Conservation (phyloP, 148 eudicot species). For the Rhododendron kiyosumense region DNA sequence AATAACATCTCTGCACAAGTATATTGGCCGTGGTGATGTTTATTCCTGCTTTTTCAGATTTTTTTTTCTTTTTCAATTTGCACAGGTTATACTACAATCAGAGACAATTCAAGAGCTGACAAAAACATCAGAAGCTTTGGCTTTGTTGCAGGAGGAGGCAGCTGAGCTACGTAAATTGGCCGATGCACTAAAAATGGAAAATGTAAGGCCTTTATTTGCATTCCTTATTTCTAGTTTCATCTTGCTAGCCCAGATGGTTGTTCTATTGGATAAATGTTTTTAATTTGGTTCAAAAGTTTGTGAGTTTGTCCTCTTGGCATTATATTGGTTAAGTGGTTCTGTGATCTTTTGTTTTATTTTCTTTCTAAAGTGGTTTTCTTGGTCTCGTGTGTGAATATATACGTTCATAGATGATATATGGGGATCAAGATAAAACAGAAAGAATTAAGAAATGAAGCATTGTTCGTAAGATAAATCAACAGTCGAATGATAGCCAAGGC, state of each 20-base stretch:
- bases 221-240: neutral
- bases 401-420: neutral
- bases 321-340: neutral
- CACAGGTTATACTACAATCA: slow-evolving; percentile 76
- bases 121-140: slow-evolving; percentile 75
- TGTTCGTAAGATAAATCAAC: neutral
- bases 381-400: neutral
- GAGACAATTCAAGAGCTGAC: slow-evolving; percentile 95
- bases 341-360: neutral
- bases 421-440: neutral
- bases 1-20: neutral
- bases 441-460: neutral
- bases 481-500: neutral
- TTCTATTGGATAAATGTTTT: neutral
- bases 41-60: neutral
- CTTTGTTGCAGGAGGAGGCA: slow-evolving; percentile 57
- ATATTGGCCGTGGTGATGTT: neutral
- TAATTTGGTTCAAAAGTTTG: neutral
- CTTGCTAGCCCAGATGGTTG: neutral
- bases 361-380: neutral
- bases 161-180: slow-evolving; percentile 53
- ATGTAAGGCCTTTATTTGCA: slow-evolving; percentile 27
- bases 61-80: slow-evolving; percentile 5
- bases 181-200: slow-evolving; percentile 60
- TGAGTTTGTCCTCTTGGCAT: neutral